phyloP scores from a whole-genome alignment of 345 rosid species.

The Carallia brachiata region DNA sequence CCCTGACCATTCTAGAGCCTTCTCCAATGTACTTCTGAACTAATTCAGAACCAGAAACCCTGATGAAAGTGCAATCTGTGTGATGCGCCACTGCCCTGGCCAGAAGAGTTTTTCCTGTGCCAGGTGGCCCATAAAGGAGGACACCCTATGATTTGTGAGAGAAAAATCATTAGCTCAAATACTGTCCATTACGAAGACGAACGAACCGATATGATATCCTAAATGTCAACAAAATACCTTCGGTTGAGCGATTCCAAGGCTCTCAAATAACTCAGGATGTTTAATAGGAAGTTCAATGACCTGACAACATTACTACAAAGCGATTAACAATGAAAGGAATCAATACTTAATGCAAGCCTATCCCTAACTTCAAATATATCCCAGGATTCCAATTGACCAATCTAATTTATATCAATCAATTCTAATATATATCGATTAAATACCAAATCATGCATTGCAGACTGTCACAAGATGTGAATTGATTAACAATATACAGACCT shows the following conservation, averaged over 20 bases:
- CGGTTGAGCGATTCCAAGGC: constrained; percentile 97
- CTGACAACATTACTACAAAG: constrained; percentile 35
- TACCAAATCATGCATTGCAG: no score
- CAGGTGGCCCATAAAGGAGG: constrained; percentile 94
- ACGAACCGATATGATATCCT: not conserved
- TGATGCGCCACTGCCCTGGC: constrained; percentile 99
- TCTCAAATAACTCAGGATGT: constrained; percentile 95
- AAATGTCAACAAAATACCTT: constrained; percentile 47
- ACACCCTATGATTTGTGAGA: constrained; percentile 59
- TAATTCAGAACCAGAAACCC: constrained; percentile 96
- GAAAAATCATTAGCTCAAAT: not conserved
- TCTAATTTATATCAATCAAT: no score
- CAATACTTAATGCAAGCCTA: not conserved
- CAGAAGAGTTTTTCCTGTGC: constrained; percentile 95
- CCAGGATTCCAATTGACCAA: no score
- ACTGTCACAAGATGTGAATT: no score
- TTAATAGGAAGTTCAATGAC: constrained; percentile 98
- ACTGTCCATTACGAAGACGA: not conserved
- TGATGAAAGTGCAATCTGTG: constrained; percentile 96
- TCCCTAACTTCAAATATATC: not conserved
- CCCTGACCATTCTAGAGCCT: constrained; percentile 98
- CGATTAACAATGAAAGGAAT: constrained; percentile 10
- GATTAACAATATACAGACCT: constrained; percentile 40
- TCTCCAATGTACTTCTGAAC: constrained; percentile 98
- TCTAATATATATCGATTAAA: no score